These are phyloP conservation scores for Sistotremastrum suecicum DNA, from an alignment of 768 basidiomycete genomes.

Conservation along the genomic window DNA sequence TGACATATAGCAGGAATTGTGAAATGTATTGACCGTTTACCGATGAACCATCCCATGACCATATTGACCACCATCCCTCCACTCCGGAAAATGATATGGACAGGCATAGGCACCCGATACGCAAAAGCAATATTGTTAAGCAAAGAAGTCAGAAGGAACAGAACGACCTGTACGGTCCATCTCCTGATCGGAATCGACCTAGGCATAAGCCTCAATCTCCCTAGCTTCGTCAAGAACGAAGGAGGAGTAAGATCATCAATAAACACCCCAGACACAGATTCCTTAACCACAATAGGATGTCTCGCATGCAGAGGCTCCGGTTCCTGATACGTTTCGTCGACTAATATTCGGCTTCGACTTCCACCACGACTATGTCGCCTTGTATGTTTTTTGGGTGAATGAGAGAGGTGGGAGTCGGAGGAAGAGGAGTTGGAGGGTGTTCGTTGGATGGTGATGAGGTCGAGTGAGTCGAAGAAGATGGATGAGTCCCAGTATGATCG, in stretches of 20 bases:
- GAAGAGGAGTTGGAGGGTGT: too few species aligned
- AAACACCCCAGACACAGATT: neutral
- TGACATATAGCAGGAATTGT: conserved; percentile 2
- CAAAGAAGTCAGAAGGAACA: conserved; percentile 68
- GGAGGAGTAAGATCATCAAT: neutral
- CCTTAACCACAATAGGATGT: neutral
- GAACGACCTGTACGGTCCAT: conserved; percentile 66
- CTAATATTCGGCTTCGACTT: too few species aligned
- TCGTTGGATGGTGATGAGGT: too few species aligned
- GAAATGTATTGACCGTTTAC: conserved; percentile 37
- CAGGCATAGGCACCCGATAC: conserved; percentile 75
- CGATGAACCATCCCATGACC: conserved; percentile 58
- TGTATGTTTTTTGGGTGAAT: too few species aligned
- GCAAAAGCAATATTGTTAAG: conserved; percentile 89
- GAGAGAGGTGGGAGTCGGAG: too few species aligned
- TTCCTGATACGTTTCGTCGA: too few species aligned
- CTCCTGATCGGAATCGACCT: conserved; percentile 56
- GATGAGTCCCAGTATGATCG: too few species aligned
- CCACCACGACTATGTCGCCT: too few species aligned
- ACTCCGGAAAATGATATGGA: conserved; percentile 90
- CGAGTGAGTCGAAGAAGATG: too few species aligned
- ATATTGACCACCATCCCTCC: conserved; percentile 79
- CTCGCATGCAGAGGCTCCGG: neutral
- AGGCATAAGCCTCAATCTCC: conserved; percentile 30
- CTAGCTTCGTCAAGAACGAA: neutral